A percentile compares a stretch with the other conserved stretches of the same genome.
Evolutionary conservation across 345 rosid species (phyloP).

Genomic region (Eucalyptus decipiens): DNA sequence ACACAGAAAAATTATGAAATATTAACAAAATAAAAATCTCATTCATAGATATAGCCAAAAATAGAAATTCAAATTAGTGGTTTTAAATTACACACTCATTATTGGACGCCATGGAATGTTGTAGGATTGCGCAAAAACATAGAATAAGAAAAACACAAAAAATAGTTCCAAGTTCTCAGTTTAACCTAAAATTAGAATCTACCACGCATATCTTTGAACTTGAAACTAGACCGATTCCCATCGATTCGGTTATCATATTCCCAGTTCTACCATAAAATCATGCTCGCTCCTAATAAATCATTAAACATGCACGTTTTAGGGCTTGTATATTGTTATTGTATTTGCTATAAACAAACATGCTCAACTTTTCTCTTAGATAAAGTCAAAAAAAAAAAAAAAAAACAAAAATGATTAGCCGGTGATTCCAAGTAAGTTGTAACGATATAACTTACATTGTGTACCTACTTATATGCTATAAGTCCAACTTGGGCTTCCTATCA

Average conservation of each 20-base stretch:
- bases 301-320: not conserved
- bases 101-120: fast-evolving
- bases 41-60: fast-evolving
- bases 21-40: too few species aligned
- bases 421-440: not conserved
- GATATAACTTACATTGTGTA: not conserved
- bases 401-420: not conserved
- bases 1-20: too few species aligned
- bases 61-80: too few species aligned
- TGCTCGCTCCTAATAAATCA: not conserved
- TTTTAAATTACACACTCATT: too few species aligned
- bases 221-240: fast-evolving
- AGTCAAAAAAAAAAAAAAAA: not conserved
- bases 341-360: not conserved
- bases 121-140: too few species aligned
- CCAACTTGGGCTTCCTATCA: too few species aligned
- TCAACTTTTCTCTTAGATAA: not conserved
- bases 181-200: too few species aligned
- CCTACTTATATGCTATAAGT: too few species aligned
- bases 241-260: fast-evolving
- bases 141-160: too few species aligned
- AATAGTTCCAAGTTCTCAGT: too few species aligned
- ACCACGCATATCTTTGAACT: too few species aligned
- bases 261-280: too few species aligned
- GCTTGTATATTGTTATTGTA: not conserved